A percentile compares a stretch with the other conserved stretches of the same genome.
phyloP scores from a whole-genome alignment of 2,329 filamentous ascomycete species.

The Alternaria sp. region DNA sequence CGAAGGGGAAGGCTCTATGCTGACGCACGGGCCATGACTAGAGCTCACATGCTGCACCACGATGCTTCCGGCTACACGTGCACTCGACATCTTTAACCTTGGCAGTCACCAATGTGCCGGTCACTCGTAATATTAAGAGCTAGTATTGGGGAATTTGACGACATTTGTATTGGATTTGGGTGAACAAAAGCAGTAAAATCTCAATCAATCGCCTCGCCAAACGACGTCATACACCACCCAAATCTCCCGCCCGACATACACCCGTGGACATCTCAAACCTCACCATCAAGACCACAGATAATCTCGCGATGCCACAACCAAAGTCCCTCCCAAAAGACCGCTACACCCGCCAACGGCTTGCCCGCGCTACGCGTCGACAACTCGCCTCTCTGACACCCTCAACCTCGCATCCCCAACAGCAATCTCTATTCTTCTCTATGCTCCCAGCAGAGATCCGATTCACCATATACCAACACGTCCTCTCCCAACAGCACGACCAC shows the following conservation, averaged over 20 bases:
- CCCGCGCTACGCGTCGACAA: constrained; percentile 21
- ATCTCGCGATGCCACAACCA: not conserved
- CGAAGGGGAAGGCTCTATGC: not conserved
- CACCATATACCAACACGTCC: constrained; percentile 18
- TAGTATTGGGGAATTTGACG: too few relatives aligned
- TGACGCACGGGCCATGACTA: not conserved
- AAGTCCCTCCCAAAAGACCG: constrained; percentile 4
- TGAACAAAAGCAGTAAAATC: too few relatives aligned
- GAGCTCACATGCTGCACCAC: not conserved
- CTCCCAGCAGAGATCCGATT: constrained; percentile 35
- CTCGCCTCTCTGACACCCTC: constrained; percentile 24
- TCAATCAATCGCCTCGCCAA: not conserved
- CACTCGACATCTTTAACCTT: not conserved
- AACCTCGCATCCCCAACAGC: constrained; percentile 25
- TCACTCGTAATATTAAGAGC: not conserved
- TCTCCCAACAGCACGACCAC: constrained; percentile 19
- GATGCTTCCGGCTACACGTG: not conserved
- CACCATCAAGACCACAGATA: not conserved
- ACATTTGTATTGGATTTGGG: too few relatives aligned
- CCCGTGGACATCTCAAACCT: not conserved
- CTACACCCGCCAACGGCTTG: constrained; percentile 15
- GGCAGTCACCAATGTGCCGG: not conserved
- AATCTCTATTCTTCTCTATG: constrained; percentile 29
- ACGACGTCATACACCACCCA: not conserved
- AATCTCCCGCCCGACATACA: not conserved